Percentiles rank a stretch among this genome's conserved stretches.
Evolutionary conservation across 257 asterid genomes (phyloP).

Genomic region (Paulownia fortunei): DNA sequence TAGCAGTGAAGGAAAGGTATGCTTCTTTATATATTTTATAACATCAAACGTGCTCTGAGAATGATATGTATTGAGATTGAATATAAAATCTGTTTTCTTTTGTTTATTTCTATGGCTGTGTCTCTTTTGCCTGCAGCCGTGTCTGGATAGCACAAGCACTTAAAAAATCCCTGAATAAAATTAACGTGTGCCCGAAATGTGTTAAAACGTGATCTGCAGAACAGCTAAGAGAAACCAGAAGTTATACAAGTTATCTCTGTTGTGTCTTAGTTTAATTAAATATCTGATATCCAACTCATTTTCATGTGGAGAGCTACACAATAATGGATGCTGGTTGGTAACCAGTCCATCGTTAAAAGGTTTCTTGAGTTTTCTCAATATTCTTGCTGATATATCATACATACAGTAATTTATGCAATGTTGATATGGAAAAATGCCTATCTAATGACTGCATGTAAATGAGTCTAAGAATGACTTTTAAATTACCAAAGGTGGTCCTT

Average conservation of each 20-base stretch:
- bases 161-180: neutral
- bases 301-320: conserved; percentile 7
- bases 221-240: neutral
- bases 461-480: no score
- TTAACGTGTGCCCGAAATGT: neutral
- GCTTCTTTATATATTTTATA: neutral
- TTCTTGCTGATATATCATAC: neutral
- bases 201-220: neutral
- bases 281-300: neutral
- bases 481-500: no score
- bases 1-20: conserved; percentile 34
- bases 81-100: neutral
- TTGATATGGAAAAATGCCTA: neutral
- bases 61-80: neutral
- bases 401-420: neutral
- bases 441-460: neutral
- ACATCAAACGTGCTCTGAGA: neutral
- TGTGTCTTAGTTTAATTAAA: neutral
- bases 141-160: neutral
- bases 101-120: no score
- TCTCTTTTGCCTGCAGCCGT: neutral
- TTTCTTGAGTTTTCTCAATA: neutral
- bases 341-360: neutral
- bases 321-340: neutral
- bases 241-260: neutral